These are phyloP conservation scores for Sporisorium graminicola DNA, from an alignment of 1,284 basidiomycete species.

Conservation along the genomic window DNA sequence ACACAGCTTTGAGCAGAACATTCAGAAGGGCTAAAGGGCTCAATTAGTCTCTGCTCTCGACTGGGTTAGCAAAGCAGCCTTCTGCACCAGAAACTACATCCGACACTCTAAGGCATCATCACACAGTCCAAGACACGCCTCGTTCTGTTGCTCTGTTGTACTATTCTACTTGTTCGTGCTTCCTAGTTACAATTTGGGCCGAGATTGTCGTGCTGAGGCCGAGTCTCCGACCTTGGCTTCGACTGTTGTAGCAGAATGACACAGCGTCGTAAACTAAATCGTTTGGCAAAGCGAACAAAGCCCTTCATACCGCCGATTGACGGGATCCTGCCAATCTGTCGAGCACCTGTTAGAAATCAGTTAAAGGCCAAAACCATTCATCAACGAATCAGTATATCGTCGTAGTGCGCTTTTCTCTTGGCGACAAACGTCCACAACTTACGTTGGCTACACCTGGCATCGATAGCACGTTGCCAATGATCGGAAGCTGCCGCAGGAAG, in stretches of 20 bases:
- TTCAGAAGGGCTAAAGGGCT: too few relatives aligned
- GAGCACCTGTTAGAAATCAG: conserved; percentile 61
- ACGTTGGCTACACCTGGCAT: conserved; percentile 75
- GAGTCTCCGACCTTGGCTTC: too few relatives aligned
- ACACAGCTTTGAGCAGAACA: too few relatives aligned
- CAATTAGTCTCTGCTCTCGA: too few relatives aligned
- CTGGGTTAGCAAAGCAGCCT: too few relatives aligned
- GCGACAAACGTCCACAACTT: conserved; percentile 29
- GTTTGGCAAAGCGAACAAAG: too few relatives aligned
- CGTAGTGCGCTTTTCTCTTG: background rate
- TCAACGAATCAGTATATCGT: background rate
- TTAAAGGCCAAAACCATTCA: background rate
- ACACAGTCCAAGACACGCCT: background rate
- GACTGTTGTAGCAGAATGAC: too few relatives aligned
- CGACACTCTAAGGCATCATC: background rate
- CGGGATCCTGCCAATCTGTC: conserved; percentile 71
- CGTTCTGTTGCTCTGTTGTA: background rate
- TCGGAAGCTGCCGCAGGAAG: conserved; percentile 92
- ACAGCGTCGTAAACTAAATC: too few relatives aligned
- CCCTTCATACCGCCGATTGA: conserved; percentile 69
- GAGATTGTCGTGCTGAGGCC: background rate
- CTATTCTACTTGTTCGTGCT: background rate
- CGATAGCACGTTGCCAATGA: conserved; percentile 87
- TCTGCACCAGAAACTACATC: too few relatives aligned
- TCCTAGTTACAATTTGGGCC: background rate